Evolutionary conservation across 73 alveolate species (phyloP), one percentile per base, ranked within the genome.

Genomic region (Effrenium voratum): DNA sequence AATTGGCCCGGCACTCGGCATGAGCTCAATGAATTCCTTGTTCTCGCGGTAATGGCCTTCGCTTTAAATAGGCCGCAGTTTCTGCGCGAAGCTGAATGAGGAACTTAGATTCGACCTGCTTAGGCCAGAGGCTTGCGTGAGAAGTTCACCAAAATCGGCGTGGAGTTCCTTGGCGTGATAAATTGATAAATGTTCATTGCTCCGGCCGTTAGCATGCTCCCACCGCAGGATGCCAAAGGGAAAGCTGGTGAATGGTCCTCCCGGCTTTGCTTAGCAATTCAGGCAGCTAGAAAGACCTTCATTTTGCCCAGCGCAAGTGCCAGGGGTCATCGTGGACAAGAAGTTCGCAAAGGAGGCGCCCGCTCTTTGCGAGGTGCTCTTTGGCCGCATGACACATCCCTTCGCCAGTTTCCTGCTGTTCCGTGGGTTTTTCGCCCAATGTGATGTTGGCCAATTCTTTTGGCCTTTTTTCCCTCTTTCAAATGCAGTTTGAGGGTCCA

Each of bases 251-350:
- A 90, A 41, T 47, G 97, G 97, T 52, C 49, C 28, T 43, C 16
- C 97, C 34, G 87, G 88, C 97, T 24, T 41, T 40, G 28, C 46
- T 36, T 72, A 19, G 38, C 0, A 36, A 60, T 15, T 3, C 28
- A 22, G 75, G 28, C 8, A 8, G n/a, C 38, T 0, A 47, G 19
- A 36, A 46, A 12, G 32, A 72, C 49, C 34, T 32, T 26, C 85
- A 38, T 43, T 4, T 16, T 0, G 45, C 38, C 79, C 43, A 28
- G 28, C 40, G 59, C 19, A n/a, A 57, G 30, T 36, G 92, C 40
- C 97, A 90, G 97, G 97, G 44, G 97, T 90, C 1, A 59, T 90
- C 38, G 87, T 90, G 43, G 97, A 90, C 75, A 47, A 70, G 87
- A 46, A 90, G 40, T 90, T 90, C 34, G 97, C 83, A 24, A 12